These are phyloP conservation scores for Atalantia buxifolia DNA, from an alignment of 345 rosid species.

Conservation along the genomic window DNA sequence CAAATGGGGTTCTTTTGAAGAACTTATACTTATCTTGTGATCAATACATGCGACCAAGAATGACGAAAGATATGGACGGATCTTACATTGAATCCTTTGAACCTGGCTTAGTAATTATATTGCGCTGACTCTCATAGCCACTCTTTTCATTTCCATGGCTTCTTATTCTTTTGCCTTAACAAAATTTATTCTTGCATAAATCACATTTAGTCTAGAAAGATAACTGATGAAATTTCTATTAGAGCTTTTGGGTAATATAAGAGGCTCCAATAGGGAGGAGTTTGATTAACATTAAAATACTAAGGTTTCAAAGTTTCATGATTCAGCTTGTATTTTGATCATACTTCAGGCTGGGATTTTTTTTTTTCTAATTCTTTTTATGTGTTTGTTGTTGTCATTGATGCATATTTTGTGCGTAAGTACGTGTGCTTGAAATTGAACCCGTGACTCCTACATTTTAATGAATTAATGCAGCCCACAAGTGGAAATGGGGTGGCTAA, in stretches of 20 bases:
- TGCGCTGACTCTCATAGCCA: too few species aligned
- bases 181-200: too few species aligned
- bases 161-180: neutral
- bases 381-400: neutral
- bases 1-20: constrained; percentile 36
- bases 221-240: too few species aligned
- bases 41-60: constrained; percentile 38
- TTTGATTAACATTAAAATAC: too few species aligned
- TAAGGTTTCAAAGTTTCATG: too few species aligned
- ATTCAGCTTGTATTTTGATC: too few species aligned
- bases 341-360: too few species aligned
- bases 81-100: constrained; percentile 7
- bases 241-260: too few species aligned
- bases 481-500: constrained; percentile 52
- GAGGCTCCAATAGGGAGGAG: too few species aligned
- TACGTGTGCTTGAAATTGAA: neutral
- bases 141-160: neutral
- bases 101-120: constrained; percentile 1
- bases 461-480: constrained; percentile 33
- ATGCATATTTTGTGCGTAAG: neutral
- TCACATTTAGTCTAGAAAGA: too few species aligned
- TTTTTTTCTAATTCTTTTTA: too few species aligned
- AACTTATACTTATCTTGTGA: constrained; percentile 55
- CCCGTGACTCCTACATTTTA: neutral
- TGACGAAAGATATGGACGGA: neutral